Evolutionary conservation across 2,329 filamentous ascomycete genomes (phyloP).

Genomic region (Tolypocladium ovalisporum): DNA sequence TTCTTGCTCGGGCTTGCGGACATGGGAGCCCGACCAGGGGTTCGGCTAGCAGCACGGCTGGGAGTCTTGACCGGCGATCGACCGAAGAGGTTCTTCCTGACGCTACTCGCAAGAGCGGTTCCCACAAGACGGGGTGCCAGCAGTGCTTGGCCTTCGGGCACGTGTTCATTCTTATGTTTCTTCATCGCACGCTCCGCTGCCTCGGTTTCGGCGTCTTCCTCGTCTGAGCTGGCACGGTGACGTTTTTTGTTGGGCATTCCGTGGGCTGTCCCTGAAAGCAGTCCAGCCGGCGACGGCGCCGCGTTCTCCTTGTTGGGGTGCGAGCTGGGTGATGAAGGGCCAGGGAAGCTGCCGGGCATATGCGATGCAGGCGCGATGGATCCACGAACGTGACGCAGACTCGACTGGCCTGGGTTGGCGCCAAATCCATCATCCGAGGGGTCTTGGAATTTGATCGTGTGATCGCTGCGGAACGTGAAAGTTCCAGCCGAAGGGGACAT

Average conservation of each 20-base stretch:
- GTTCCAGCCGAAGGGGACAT: constrained; percentile 39
- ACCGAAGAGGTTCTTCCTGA: constrained; percentile 23
- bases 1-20: constrained; percentile 40
- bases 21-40: constrained; percentile 9
- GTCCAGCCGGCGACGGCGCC: constrained; percentile 22
- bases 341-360: constrained; percentile 48
- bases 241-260: constrained; percentile 58
- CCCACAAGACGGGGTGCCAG: constrained; percentile 35
- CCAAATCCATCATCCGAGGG: constrained; percentile 43
- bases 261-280: constrained; percentile 41
- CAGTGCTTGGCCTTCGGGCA: constrained; percentile 40
- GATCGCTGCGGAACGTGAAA: constrained; percentile 56
- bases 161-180: constrained; percentile 42
- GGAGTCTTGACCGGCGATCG: constrained; percentile 13
- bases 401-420: constrained; percentile 45
- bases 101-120: constrained; percentile 20
- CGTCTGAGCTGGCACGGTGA: constrained; percentile 44
- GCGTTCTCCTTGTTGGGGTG: constrained; percentile 46
- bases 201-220: constrained; percentile 41
- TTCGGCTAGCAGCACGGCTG: constrained; percentile 1
- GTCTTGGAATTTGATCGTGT: constrained; percentile 48
- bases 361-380: constrained; percentile 31
- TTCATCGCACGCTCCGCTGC: constrained; percentile 41
- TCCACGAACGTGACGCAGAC: constrained; percentile 46
- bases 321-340: constrained; percentile 14